Evolutionary conservation across 768 basidiomycete species (phyloP).

Genomic region (Leccinum longicurvipes): DNA sequence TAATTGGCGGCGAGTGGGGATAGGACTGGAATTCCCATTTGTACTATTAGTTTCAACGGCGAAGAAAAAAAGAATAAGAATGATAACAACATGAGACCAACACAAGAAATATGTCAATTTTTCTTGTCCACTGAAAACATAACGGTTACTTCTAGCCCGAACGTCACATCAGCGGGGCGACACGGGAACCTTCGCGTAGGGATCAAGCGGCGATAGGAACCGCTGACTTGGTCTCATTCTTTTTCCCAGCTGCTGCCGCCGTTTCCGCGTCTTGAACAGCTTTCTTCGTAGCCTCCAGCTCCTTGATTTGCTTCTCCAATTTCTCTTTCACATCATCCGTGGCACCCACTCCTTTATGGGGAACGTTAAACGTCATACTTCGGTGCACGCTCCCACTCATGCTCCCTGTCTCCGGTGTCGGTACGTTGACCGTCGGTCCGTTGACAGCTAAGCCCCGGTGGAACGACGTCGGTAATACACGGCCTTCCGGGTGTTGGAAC

Average conservation of each 20-base stretch:
- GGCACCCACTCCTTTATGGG: slow-evolving; percentile 20
- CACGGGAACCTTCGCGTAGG: neutral
- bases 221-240: slow-evolving; percentile 50
- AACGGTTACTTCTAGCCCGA: slow-evolving; percentile 13
- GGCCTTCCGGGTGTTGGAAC: slow-evolving; percentile 90
- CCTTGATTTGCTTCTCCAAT: slow-evolving; percentile 53
- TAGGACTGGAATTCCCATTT: slow-evolving; percentile 7
- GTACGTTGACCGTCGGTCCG: slow-evolving; percentile 59
- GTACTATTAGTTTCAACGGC: slow-evolving; percentile 7
- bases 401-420: slow-evolving; percentile 61
- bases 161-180: neutral
- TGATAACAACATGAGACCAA: slow-evolving; percentile 18
- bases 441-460: slow-evolving; percentile 68
- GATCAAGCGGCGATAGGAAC: slow-evolving; percentile 37
- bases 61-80: slow-evolving; percentile 7
- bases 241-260: slow-evolving; percentile 57
- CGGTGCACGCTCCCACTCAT: slow-evolving; percentile 67
- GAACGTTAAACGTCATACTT: slow-evolving; percentile 66
- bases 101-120: slow-evolving; percentile 13
- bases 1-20: slow-evolving; percentile 7
- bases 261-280: slow-evolving; percentile 64
- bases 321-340: slow-evolving; percentile 44
- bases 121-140: slow-evolving; percentile 12
- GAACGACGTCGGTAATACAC: slow-evolving; percentile 75
- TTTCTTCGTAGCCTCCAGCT: slow-evolving; percentile 66